Evolutionary conservation across 768 basidiomycete species (phyloP), one percentile per base, ranked within the genome.

Genomic region (Botryobasidium botryosum): DNA sequence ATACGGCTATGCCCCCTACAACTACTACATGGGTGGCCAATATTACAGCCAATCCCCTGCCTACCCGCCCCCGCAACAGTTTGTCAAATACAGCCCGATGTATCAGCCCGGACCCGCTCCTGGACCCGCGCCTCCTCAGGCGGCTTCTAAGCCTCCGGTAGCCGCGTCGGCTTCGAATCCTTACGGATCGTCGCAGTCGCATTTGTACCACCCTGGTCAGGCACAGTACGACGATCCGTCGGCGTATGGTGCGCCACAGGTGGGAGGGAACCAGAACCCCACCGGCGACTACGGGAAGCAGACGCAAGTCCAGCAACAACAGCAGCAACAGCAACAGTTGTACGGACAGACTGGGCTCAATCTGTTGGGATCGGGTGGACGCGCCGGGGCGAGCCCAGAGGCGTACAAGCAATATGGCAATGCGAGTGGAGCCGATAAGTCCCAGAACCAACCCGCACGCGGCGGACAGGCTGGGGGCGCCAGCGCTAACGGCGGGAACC

Each of bases 51-150:
- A 42, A 12, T 28, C 25, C 12, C 8, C 13, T 8, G 23, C 20
- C 8, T 42, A 42, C 28, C 40, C 40, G 10, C 40, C 40, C 28
- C 40, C 40, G 13, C 40, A 42, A 28, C 40, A 42, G 40, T 28
- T 26, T 27, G 29, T 39, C 13, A 39, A 42, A 27, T 42, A 42
- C 28, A 8, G 23, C 13, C 13, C 40, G 12, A 15, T 42, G 40
- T 42, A 42, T 21, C 20, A 42, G 8, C 21, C 25, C 12, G 26
- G 24, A 8, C 40, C 40, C 12, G 26, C 24, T 21, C 29, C 26
- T 13, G 24, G 37, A 12, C 37, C 37, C 2, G 37, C 37, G 24
- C 23, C 40, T 15, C 40, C 8, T 26, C 40, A 42, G 28, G 12
- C 25, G 27, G 8, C 40, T 13, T 13, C 12, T 20, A 39, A 39